These are phyloP conservation scores for Symbiodinium natans DNA, from an alignment of 73 alveolate genomes.

Conservation along the genomic window DNA sequence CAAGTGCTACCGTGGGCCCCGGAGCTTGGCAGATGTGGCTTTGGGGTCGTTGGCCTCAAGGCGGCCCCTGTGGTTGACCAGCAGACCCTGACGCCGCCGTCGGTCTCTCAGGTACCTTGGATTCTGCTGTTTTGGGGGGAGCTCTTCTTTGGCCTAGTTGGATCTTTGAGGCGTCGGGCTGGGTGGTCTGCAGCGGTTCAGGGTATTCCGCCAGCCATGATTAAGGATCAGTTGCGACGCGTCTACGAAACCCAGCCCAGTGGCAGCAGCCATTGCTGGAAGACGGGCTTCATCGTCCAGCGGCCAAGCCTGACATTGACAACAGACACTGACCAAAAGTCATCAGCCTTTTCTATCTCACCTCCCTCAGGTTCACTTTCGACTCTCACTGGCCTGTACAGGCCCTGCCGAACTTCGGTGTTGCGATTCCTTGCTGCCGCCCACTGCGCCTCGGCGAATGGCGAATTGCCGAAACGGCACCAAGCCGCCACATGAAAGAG, in stretches of 20 bases:
- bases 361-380: too few species aligned
- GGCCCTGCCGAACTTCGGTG: conserved; percentile 38
- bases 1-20: too few species aligned
- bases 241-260: not conserved
- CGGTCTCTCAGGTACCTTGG: conserved; percentile 60
- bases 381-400: conserved; percentile 18
- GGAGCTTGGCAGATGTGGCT: too few species aligned
- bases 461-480: not conserved
- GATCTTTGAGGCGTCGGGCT: not conserved
- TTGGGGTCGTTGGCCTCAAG: conserved; percentile 12
- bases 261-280: conserved; percentile 35
- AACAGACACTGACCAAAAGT: not conserved
- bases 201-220: too few species aligned
- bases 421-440: not conserved
- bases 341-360: too few species aligned
- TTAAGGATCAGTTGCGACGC: too few species aligned
- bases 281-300: conserved; percentile 64
- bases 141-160: not conserved
- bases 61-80: conserved; percentile 25
- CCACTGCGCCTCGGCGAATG: conserved; percentile 29
- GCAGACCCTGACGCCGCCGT: conserved; percentile 24
- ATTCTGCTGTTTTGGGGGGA: not conserved
- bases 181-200: not conserved
- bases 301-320: conserved; percentile 48
- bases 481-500: not conserved